A percentile compares a stretch with the other conserved stretches of the same genome.
Evolutionary conservation across 129 eudicot genomes (phyloP).

Genomic region (Tagetes patula): DNA sequence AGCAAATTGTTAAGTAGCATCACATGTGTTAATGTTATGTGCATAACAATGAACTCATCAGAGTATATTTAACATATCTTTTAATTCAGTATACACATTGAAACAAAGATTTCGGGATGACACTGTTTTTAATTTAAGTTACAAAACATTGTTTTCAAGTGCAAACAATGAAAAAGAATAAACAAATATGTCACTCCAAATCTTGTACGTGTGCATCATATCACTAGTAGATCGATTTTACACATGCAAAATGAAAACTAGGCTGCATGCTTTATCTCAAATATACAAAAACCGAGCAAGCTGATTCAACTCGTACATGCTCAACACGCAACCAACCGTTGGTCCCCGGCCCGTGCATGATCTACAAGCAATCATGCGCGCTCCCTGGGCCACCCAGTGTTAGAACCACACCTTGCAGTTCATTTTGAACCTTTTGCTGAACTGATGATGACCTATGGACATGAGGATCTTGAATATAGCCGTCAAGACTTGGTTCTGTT

Average conservation of each 20-base stretch:
- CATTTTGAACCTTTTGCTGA: constrained; percentile 38
- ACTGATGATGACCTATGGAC: constrained; percentile 40
- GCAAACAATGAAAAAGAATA: constrained; percentile 24
- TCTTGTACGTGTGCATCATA: constrained; percentile 1
- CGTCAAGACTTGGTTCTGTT: constrained; percentile 36
- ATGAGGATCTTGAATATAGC: constrained; percentile 24
- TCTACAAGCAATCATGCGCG: constrained; percentile 29
- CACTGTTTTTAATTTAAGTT: neutral
- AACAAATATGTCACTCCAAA: constrained; percentile 16
- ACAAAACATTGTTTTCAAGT: constrained; percentile 18
- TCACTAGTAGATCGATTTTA: constrained; percentile 27
- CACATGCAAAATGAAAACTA: constrained; percentile 23
- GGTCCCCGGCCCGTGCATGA: no score
- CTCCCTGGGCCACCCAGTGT: constrained; percentile 80
- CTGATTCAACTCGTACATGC: neutral
- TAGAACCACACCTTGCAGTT: constrained; percentile 82
- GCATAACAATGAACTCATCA: no score
- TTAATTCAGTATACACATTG: neutral
- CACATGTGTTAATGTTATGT: no score
- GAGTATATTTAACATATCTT: no score
- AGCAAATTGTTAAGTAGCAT: no score
- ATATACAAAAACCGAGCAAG: constrained; percentile 28
- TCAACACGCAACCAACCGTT: no score
- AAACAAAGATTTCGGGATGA: neutral
- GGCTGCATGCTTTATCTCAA: constrained; percentile 17